Conservation (phyloP, 139 green algal genomes). For the Chlorella vulgaris region DNA sequence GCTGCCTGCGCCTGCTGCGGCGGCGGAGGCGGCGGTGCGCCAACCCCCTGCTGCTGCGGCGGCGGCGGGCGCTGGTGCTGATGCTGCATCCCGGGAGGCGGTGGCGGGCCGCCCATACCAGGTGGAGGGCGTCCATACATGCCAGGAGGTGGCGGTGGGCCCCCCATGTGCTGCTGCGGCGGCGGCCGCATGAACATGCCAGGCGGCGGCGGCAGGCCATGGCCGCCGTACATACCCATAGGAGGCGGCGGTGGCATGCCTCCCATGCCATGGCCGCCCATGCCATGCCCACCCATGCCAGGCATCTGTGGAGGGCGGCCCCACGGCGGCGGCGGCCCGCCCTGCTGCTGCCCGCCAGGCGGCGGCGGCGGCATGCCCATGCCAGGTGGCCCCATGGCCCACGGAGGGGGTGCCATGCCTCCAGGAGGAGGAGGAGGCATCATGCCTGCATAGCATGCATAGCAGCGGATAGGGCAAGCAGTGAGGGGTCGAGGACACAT, state of each 20-base stretch:
- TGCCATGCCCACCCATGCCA: not conserved
- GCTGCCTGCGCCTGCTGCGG: not conserved
- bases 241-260: not conserved
- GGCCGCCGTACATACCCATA: not conserved
- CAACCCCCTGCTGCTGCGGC: not conserved
- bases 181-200: constrained; percentile 1
- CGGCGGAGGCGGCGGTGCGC: not conserved
- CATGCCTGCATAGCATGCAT: not conserved
- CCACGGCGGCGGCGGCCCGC: constrained; percentile 33
- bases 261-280: not conserved
- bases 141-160: not conserved
- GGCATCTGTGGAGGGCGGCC: not conserved
- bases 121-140: not conserved
- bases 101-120: not conserved
- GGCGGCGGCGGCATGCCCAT: constrained; percentile 12
- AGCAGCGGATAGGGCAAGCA: not conserved
- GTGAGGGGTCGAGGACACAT: not conserved
- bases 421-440: not conserved
- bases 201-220: not conserved
- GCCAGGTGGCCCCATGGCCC: constrained; percentile 24
- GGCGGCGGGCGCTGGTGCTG: not conserved
- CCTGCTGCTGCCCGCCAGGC: constrained; percentile 3
- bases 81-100: not conserved
- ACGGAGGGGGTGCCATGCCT: constrained; percentile 14
- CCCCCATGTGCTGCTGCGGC: not conserved